Percentiles rank a stretch among this genome's conserved stretches.
Conservation (phyloP, 352 stramenopile genomes). For the Phytophthora citricola region DNA sequence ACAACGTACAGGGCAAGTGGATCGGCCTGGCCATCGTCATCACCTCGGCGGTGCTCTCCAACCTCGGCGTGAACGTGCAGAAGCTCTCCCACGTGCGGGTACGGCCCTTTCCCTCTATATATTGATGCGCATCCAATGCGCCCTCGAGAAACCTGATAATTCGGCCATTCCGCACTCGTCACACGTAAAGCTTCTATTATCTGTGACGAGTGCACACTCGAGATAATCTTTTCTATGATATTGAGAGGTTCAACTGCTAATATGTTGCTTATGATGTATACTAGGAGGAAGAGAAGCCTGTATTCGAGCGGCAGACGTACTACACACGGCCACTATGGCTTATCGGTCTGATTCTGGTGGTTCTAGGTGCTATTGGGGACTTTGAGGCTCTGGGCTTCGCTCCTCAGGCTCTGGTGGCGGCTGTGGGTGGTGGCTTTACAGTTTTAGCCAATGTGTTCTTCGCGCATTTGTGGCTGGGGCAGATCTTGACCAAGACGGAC, state of each 20-base stretch:
- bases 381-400: conserved; percentile 90
- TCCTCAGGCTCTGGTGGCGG: conserved; percentile 85
- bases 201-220: background rate
- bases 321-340: conserved; percentile 88
- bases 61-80: conserved; percentile 87
- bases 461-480: conserved; percentile 83
- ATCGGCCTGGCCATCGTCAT: conserved; percentile 85
- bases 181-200: too few relatives aligned
- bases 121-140: conserved; percentile 16
- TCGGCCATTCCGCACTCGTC: too few relatives aligned
- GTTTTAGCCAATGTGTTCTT: conserved; percentile 92
- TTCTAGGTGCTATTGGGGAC: conserved; percentile 85
- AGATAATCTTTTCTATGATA: background rate
- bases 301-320: conserved; percentile 75
- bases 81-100: conserved; percentile 87
- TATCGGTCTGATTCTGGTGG: conserved; percentile 79
- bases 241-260: background rate
- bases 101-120: conserved; percentile 28
- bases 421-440: conserved; percentile 85
- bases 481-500: conserved; percentile 75
- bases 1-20: conserved; percentile 82
- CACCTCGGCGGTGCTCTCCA: conserved; percentile 81
- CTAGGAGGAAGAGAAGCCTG: conserved; percentile 70
- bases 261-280: conserved; percentile 5
- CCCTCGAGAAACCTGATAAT: conserved; percentile 16